Evolutionary conservation across 257 asterid genomes (phyloP), one percentile per base, ranked within the genome.

Genomic region (Fraxinus excelsior): DNA sequence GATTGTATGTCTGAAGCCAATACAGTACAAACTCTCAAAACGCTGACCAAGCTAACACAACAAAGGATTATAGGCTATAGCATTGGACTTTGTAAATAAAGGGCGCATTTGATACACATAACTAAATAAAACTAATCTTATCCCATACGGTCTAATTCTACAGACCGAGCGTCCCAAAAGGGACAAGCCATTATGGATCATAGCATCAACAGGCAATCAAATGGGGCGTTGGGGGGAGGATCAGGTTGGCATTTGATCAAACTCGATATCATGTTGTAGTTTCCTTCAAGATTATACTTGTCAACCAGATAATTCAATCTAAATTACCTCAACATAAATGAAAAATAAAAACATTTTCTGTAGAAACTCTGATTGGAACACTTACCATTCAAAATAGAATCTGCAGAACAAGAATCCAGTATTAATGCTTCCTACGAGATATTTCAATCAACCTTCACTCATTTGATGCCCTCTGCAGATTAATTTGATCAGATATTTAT

Each of bases 251-350:
- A 68, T 64, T 34, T 46, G 35, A 40, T 67, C 74, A 53, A 46
- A 64, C 32, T 76, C 38, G 35, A 31, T 67, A 32, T 51, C 67
- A 38, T 26, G 51, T 4, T 10, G 7, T 21, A 49, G 60, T 49
- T 49, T 49, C 8, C 60, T 49, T 49, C 60, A 72, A 72, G 4
- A 69, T 49, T 70, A 51, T 71, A 74, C 16, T 31, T 56, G 16
- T 11, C 44, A 66, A 80, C 64, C 37, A 69, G 38, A 29, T 4
- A 16, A 40, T 70, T 34, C 16, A 38, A 56, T 11, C 56, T 12
- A 79, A 62, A 49, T 67, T 72, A 80, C 84, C 83, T 83, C 65
- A 32, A 66, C 71, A 74, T 18, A 37, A 56, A 37, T 28, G 38
- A 37, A 70, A 28, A 74, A 69, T 46, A 60, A 38, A 51, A 73